Percentiles rank a stretch among this genome's conserved stretches.
phyloP scores from a whole-genome alignment of 148 eudicot genomes.

The Rhododendron griersonianum region DNA sequence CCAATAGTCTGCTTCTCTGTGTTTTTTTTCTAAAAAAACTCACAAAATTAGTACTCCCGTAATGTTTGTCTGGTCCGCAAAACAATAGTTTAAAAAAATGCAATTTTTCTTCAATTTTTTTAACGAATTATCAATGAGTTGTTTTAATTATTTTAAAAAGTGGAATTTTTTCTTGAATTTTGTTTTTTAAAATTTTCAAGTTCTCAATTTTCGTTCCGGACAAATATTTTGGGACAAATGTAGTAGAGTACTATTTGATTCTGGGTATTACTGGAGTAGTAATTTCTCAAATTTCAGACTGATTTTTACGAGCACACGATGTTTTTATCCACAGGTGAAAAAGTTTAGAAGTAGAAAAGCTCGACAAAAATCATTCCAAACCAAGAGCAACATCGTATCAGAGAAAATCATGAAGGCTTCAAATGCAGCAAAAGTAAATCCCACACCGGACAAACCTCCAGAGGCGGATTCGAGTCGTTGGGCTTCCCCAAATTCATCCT shows the following conservation, averaged over 20 bases:
- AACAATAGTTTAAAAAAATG: too few relatives aligned
- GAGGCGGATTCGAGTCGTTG: neutral
- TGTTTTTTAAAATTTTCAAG: too few relatives aligned
- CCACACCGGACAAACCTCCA: neutral
- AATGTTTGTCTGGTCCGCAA: too few relatives aligned
- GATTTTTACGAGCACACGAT: neutral
- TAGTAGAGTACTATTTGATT: neutral
- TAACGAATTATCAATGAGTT: too few relatives aligned
- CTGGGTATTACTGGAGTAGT: neutral
- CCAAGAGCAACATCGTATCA: neutral
- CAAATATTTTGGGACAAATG: neutral
- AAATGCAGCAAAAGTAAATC: neutral
- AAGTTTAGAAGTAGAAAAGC: constrained; percentile 12
- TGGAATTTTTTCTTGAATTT: too few relatives aligned
- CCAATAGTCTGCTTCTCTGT: neutral
- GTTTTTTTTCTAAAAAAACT: too few relatives aligned
- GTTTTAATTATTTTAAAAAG: too few relatives aligned
- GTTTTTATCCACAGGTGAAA: constrained; percentile 9
- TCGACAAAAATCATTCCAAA: neutral
- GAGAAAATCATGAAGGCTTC: neutral
- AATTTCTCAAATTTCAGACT: neutral
- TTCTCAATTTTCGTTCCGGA: neutral
- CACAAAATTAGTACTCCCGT: too few relatives aligned
- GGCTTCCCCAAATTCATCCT: neutral
- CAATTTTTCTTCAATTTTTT: too few relatives aligned